Evolutionary conservation across 2,329 filamentous ascomycete genomes (phyloP), one percentile per base, ranked within the genome.

Genomic region (Reticulascus tulasneorum): DNA sequence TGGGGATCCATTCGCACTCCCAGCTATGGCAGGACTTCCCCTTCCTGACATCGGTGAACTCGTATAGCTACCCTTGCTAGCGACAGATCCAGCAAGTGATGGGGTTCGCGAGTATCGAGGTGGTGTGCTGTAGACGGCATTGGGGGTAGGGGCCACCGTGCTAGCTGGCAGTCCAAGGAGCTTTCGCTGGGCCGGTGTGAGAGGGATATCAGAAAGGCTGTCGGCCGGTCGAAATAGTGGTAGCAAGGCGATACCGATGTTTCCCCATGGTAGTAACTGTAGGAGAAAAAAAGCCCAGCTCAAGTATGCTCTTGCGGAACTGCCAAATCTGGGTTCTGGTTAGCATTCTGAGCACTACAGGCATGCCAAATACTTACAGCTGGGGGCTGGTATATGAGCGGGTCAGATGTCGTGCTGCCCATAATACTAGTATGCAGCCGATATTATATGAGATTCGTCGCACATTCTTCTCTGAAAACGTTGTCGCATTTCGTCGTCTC

Each of bases 161-260:
- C 73, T 77, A 4, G 87, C 82, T 24, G 83, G 76, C 4, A 98
- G 77, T 30, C 89, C 90, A 33, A 98, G 78, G 11, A 95, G 75
- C 46, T 82, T 75, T 43, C 91, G 84, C 67, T 97, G 93, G 10
- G 82, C 80, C n/a, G 86, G 82, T 1, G 91, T 96, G 47, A 98
- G 75, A 43, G 91, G 81, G 33, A 98, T 94, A 59, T 98, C 93
- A 59, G 81, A 71, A 45, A 96, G 75, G 45, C 89, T 76, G 59
- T 97, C 93, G 48, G 72, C 73, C 27, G 75, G 71, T 45, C 82
- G 77, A 51, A 88, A 62, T 10, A 95, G 73, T 3, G 91, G 93
- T 29, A 79, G 67, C 38, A 86, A 66, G 23, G 88, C 85, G 36
- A 82, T 52, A 44, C 67, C 56, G 35, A 94, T 84, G 61, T 94